These are phyloP conservation scores for Mallotus repandus DNA, from an alignment of 441 rosid species.

Conservation along the genomic window DNA sequence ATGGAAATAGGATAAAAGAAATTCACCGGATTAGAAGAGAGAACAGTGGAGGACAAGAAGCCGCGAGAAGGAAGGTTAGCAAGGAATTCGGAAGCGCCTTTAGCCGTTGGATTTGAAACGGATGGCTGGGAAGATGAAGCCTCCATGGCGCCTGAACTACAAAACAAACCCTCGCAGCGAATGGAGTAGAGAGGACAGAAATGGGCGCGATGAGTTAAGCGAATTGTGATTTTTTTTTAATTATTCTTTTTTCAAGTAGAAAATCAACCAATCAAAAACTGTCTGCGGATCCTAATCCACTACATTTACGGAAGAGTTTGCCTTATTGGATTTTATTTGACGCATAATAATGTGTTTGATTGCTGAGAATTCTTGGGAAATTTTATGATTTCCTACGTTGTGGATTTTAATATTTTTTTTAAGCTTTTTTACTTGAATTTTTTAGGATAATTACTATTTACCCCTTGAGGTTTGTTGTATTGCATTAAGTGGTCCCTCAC, in stretches of 20 bases:
- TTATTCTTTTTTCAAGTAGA: background rate
- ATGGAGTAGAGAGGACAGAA: background rate
- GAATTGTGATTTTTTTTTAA: too few relatives aligned
- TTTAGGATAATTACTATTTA: too few relatives aligned
- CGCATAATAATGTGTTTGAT: background rate
- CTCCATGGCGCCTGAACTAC: slow-evolving; percentile 50
- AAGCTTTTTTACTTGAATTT: too few relatives aligned
- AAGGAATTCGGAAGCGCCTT: slow-evolving; percentile 55
- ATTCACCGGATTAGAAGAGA: slow-evolving; percentile 74
- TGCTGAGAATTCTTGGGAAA: background rate
- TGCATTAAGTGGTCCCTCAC: too few relatives aligned
- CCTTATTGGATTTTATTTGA: too few relatives aligned
- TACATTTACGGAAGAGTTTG: background rate
- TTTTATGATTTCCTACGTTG: too few relatives aligned
- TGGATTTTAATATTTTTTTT: too few relatives aligned
- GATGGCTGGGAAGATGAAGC: slow-evolving; percentile 43
- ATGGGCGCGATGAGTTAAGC: slow-evolving; percentile 3
- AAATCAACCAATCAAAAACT: background rate
- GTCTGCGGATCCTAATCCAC: background rate
- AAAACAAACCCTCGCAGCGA: slow-evolving; percentile 30
- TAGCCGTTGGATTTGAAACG: slow-evolving; percentile 34
- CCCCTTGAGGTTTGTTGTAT: too few relatives aligned
- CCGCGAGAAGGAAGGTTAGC: slow-evolving; percentile 86
- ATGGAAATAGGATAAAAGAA: background rate
- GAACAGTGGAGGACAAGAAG: slow-evolving; percentile 63